Evolutionary conservation across 73 alveolate species (phyloP), one percentile per base, ranked within the genome.

Genomic region (Paramecium tetraurelia): DNA sequence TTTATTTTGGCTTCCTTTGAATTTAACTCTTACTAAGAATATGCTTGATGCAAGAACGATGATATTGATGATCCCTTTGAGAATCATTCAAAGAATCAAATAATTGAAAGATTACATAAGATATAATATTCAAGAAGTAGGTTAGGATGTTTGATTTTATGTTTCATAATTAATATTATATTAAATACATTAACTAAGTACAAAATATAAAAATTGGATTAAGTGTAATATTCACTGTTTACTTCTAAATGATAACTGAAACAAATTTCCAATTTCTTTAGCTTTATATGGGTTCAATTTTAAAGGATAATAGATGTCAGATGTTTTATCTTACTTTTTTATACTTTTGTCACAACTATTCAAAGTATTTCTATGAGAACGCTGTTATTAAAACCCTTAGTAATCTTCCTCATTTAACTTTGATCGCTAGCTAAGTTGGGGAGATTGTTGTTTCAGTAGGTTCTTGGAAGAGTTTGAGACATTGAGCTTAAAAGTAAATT

Each of bases 41-140:
- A 38, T 75, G 18, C 46, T 29, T 29, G 59, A 35, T 16, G 46
- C 87, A 75, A 75, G 87, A 75, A 59, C 58, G 18, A 35, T 75
- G 87, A 75, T 75, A 16, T 38, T 75, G 18, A 7, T 75, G 87
- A 75, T 75, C 3, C 87, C 87, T 14, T 16, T 75, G 6, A 38
- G 59, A 41, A 41, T 75, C 20, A 75, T 75, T 38, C 40, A 38
- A 20, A 75, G 20, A 75, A 75, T 75, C 58, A 75, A 38, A 75
- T 75, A 3, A 35, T 29, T 75, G 7, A 75, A 41, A 75, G 59
- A 41, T 35, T 38, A 9, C 11, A 75, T 75, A 38, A 75, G 87
- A 75, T 21, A 75, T 41, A 75, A n/a, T 75, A 75, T 75, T 33
- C 22, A 75, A 41, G 38, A 75, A 33, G 87, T 33, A 75, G 68